These are phyloP conservation scores for Pseudomonodictys pantanalensis DNA, from an alignment of 495 filamentous ascomycete genomes.

Conservation along the genomic window DNA sequence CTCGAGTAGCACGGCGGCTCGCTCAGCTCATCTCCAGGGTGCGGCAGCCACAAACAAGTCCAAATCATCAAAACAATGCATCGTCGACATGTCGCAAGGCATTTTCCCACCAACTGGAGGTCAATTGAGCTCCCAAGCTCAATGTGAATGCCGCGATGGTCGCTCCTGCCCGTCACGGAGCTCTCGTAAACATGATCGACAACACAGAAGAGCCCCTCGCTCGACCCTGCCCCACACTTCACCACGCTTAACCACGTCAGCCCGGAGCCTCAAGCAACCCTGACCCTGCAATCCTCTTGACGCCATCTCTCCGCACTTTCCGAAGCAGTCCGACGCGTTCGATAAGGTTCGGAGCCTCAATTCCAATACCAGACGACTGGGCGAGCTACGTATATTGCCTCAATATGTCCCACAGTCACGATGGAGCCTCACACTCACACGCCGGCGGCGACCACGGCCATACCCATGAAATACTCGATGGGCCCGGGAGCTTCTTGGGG, in stretches of 20 bases:
- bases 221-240: background rate
- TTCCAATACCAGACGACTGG: background rate
- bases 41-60: background rate
- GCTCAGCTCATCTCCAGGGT: background rate
- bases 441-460: constrained; percentile 79
- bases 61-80: too few relatives aligned
- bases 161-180: background rate
- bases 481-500: constrained; percentile 81
- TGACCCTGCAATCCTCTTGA: background rate
- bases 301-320: background rate
- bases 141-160: background rate
- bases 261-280: background rate
- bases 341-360: background rate
- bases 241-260: background rate
- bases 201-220: too few relatives aligned
- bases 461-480: constrained; percentile 91
- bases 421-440: constrained; percentile 42
- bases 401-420: constrained; percentile 50
- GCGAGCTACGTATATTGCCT: background rate
- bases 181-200: too few relatives aligned
- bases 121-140: background rate
- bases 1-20: too few relatives aligned
- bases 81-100: background rate
- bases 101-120: background rate
- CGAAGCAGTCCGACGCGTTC: background rate